Base-by-base conservation (phyloP, 345 rosid species). In the Heritiera fomes region DNA sequence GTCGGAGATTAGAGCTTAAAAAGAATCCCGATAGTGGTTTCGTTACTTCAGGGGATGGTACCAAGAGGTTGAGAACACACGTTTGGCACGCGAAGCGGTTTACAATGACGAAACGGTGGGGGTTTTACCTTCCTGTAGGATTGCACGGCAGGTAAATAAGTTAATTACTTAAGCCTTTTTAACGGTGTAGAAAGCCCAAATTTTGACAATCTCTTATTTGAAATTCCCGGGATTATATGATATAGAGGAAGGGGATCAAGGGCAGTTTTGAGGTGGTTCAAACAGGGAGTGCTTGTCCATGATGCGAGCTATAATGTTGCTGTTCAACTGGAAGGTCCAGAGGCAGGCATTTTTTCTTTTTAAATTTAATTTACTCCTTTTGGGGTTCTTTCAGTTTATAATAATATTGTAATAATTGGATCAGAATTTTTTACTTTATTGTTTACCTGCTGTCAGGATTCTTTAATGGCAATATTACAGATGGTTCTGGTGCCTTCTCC, bases 1-100 rank as follows among this genome's bases (percentile, higher is more conserved):
- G 88, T 56, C 86, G 98, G 83, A 87, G 95, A 77, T 43, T 86
- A 59, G 93, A 91, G 73, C 88, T 90, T 72, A 88, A 76, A 82
- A 87, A 75, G 85, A 95, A 92, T 81, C 87, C 89, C 17, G 77
- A 75, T 61, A 84, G 78, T 46, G 99, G 94, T 7, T 93, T 91
- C 71, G 41, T 79, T 82, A 80, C 89, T 80, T 89, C 97, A 7
- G 91, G 94, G 11, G 98, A 95, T 74, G 96, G 94, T 55, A 93
- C 98, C 7, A 95, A 87, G 93, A 88, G 98, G 79, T 83, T 92
- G 68, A 91, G 96, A 79, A 95, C 98, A 11, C 99, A 95, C 82
- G 89, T 95, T 62, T 95, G 99, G 99, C 94, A 90, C 78, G 91
- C 96, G 7, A 95, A 95, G 86, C 89, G 98, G 28, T 93, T 95